Conservation (phyloP, 352 stramenopile genomes). For the Pythium sukuiense region DNA sequence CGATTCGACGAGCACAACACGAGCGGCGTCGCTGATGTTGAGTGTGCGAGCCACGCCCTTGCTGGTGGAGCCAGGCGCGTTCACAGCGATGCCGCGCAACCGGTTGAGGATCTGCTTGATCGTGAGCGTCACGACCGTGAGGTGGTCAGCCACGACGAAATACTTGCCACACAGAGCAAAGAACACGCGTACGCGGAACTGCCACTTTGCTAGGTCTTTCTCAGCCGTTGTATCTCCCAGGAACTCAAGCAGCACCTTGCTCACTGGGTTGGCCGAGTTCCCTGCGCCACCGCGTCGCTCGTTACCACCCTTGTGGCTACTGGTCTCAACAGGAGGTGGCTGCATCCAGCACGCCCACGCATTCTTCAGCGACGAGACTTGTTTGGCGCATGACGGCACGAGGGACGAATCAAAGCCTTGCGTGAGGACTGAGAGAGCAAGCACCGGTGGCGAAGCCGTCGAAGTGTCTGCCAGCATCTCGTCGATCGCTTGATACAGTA, state of each 20-base stretch:
- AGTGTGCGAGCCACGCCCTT: conserved; percentile 13
- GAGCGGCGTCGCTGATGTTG: conserved; percentile 25
- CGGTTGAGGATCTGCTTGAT: conserved; percentile 66
- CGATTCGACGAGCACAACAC: conserved; percentile 38
- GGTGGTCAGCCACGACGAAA: conserved; percentile 37
- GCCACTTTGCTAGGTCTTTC: conserved; percentile 50
- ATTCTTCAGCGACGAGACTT: conserved; percentile 42
- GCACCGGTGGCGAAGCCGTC: background rate
- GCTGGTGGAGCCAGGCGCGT: conserved; percentile 12
- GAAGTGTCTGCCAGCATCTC: background rate
- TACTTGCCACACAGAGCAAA: conserved; percentile 49
- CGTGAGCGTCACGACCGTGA: conserved; percentile 39
- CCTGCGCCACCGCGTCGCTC: conserved; percentile 7
- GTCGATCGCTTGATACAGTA: conserved; percentile 13
- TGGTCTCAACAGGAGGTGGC: conserved; percentile 1
- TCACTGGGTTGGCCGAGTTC: background rate
- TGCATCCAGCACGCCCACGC: conserved; percentile 63
- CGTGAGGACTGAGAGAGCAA: conserved; percentile 45
- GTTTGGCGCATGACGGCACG: conserved; percentile 33
- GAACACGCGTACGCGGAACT: conserved; percentile 55
- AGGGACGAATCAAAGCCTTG: conserved; percentile 51
- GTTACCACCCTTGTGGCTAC: background rate
- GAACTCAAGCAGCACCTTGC: conserved; percentile 62
- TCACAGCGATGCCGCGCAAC: conserved; percentile 34
- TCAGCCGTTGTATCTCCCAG: conserved; percentile 38